These are phyloP conservation scores for Ophiocytium majus DNA, from an alignment of 352 stramenopile genomes.

Conservation along the genomic window DNA sequence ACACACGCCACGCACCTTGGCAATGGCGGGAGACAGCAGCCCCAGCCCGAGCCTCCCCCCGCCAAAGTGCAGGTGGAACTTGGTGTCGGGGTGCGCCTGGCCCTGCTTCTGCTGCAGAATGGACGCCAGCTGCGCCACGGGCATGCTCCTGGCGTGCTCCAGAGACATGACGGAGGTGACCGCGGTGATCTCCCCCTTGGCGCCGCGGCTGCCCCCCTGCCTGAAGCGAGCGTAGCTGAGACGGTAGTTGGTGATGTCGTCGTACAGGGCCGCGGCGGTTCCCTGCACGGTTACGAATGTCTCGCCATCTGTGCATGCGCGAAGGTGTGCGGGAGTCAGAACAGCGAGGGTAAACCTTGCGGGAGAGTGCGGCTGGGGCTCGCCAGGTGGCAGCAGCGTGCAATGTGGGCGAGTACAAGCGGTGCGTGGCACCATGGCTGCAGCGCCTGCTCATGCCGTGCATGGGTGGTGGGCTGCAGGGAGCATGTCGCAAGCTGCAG, in stretches of 20 bases:
- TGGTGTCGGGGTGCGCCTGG: conserved; percentile 10
- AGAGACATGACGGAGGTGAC: conserved; percentile 47
- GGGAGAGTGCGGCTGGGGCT: not conserved
- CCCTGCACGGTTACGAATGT: conserved; percentile 12
- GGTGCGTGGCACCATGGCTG: not conserved
- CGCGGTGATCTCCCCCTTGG: conserved; percentile 51
- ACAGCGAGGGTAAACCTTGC: too few relatives aligned
- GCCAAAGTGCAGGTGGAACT: conserved; percentile 54
- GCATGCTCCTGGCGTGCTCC: conserved; percentile 42
- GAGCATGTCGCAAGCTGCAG: too few relatives aligned
- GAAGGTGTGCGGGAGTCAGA: not conserved
- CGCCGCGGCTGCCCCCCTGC: conserved; percentile 43
- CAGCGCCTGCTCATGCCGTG: not conserved
- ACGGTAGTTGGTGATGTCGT: conserved; percentile 49
- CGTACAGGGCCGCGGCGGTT: conserved; percentile 31
- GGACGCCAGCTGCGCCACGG: conserved; percentile 46
- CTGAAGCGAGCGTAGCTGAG: conserved; percentile 49
- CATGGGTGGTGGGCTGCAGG: too few relatives aligned
- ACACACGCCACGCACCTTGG: conserved; percentile 13
- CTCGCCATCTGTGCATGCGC: not conserved
- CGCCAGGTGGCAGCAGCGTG: not conserved
- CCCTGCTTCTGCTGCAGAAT: conserved; percentile 26
- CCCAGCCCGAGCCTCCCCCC: conserved; percentile 50
- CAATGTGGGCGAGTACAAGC: not conserved
- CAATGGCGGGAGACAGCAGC: conserved; percentile 51